phyloP scores from a whole-genome alignment of 768 basidiomycete genomes.

The Pleurotus salmoneostramineus region DNA sequence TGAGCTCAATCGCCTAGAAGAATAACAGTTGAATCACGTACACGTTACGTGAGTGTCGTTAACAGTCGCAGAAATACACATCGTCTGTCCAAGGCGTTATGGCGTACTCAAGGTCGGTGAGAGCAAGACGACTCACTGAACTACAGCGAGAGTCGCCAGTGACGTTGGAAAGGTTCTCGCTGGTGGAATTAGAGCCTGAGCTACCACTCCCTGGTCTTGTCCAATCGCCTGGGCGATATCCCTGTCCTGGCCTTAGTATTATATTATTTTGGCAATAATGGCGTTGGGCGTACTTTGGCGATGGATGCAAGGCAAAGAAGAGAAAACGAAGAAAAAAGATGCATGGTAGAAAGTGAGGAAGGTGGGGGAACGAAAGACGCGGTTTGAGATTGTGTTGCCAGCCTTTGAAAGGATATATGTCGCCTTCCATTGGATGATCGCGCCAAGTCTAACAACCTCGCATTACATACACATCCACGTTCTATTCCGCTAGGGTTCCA shows the following conservation, averaged over 20 bases:
- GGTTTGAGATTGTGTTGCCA: neutral
- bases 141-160: constrained; percentile 28
- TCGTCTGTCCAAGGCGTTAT: constrained; percentile 22
- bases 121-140: constrained; percentile 8
- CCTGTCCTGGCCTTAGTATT: neutral
- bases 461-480: neutral
- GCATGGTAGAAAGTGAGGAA: constrained; percentile 2
- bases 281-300: neutral
- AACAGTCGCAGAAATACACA: constrained; percentile 45
- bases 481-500: neutral
- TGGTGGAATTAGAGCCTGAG: neutral
- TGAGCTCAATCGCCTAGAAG: neutral
- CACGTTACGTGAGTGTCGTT: constrained; percentile 43
- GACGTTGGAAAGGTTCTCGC: neutral
- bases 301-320: constrained; percentile 4
- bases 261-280: neutral
- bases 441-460: constrained; percentile 1
- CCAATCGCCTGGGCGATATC: neutral
- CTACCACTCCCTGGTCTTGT: neutral
- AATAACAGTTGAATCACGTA: constrained; percentile 16
- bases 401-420: constrained; percentile 3
- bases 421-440: neutral
- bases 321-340: neutral
- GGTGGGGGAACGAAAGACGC: neutral
- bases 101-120: too few species aligned